A percentile compares a stretch with the other conserved stretches of the same genome.
Evolutionary conservation across 805 yeast species (phyloP).

Genomic region (Yamadazyma phyllophila): DNA sequence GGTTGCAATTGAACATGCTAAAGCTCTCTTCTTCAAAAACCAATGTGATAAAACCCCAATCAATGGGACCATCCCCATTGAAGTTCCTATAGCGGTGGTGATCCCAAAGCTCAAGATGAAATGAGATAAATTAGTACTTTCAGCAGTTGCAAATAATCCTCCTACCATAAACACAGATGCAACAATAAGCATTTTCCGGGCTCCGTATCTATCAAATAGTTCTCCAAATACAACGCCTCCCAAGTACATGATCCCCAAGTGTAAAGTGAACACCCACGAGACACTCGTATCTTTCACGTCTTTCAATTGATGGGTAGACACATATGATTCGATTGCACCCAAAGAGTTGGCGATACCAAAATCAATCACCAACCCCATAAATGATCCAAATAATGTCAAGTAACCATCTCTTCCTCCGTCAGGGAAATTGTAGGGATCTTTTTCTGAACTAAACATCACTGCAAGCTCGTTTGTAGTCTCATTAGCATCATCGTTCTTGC

Average conservation of each 20-base stretch:
- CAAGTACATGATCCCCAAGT: slow-evolving; percentile 30
- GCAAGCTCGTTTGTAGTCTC: slow-evolving; percentile 2
- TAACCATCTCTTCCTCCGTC: slow-evolving; percentile 30
- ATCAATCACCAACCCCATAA: slow-evolving; percentile 26
- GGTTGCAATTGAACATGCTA: slow-evolving; percentile 27
- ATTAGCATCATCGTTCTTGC: neutral
- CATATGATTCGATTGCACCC: slow-evolving; percentile 29
- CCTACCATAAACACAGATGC: slow-evolving; percentile 21
- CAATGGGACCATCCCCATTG: slow-evolving; percentile 29
- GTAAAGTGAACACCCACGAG: slow-evolving; percentile 31
- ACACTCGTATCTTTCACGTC: slow-evolving; percentile 20
- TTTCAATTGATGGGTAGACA: slow-evolving; percentile 20
- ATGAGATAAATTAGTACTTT: slow-evolving; percentile 22
- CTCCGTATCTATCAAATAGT: slow-evolving; percentile 26
- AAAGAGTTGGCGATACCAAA: slow-evolving; percentile 29
- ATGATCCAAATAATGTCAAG: slow-evolving; percentile 24
- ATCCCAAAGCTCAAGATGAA: slow-evolving; percentile 27
- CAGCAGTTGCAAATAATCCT: slow-evolving; percentile 28
- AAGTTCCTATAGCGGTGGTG: slow-evolving; percentile 26
- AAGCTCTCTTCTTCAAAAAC: slow-evolving; percentile 24
- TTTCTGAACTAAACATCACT: slow-evolving; percentile 19
- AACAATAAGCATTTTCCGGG: slow-evolving; percentile 18
- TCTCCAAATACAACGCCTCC: slow-evolving; percentile 31
- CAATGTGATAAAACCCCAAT: slow-evolving; percentile 28
- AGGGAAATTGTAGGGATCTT: slow-evolving; percentile 23